A percentile compares a stretch with the other conserved stretches of the same genome.
Evolutionary conservation across 2,329 filamentous ascomycete species (phyloP).

Genomic region (Fusarium clavum): DNA sequence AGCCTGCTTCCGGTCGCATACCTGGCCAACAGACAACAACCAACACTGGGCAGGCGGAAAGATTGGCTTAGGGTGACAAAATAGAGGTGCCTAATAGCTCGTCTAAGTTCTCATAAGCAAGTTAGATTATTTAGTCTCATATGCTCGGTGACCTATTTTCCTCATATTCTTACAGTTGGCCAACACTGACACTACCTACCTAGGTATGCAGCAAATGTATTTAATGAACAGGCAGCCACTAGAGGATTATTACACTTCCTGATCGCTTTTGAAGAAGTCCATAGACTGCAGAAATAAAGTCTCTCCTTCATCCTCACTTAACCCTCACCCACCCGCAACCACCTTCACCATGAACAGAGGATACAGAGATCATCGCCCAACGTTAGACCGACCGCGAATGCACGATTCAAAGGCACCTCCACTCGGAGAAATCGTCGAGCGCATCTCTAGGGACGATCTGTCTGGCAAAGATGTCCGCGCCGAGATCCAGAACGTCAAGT

Average conservation of each 20-base stretch:
- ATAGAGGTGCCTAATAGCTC: background rate
- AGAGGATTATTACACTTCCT: too few relatives aligned
- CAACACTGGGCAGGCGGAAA: background rate
- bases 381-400: too few relatives aligned
- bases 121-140: background rate
- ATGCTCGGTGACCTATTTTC: background rate
- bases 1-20: conserved; percentile 3
- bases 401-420: conserved; percentile 20
- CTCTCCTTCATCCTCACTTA: background rate
- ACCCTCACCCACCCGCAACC: background rate
- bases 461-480: background rate
- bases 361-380: too few relatives aligned
- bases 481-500: conserved; percentile 53
- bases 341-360: conserved; percentile 1
- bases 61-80: background rate
- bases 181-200: background rate
- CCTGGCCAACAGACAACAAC: conserved; percentile 4
- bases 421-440: conserved; percentile 42
- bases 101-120: background rate
- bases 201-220: conserved; percentile 19
- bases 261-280: background rate
- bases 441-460: conserved; percentile 24
- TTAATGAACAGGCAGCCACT: conserved; percentile 14
- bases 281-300: background rate
- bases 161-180: background rate